Base-by-base conservation (phyloP, 1,139 yeast genomes). In the Suhomyces bokatorum region DNA sequence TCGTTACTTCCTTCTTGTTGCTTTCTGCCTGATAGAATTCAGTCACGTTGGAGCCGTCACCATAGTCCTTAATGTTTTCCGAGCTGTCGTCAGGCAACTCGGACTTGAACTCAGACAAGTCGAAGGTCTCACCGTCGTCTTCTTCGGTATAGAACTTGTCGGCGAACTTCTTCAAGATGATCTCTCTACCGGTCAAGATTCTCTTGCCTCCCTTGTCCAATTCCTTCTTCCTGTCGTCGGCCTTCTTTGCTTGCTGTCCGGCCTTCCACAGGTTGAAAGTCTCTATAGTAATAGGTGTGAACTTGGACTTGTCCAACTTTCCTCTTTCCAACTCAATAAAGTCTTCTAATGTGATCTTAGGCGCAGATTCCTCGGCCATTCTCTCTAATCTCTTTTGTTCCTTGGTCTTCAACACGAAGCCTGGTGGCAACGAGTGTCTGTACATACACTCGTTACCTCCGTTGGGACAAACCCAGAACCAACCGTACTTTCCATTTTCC, bases 381-480 rank as follows among this genome's bases (percentile, higher is more conserved):
- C 84, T 85, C 67, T 93, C 99, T 60, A 90, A 70, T 61, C 91
- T 80, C 76, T 87, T 85, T 66, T 95, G 97, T 65, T 93, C 99
- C 69, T 90, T 91, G 38, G 99, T 93, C 76, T 93, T 95, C 69
- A 95, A 80, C 44, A 89, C 95, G 66, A 90, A 95, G 1, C 99
- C 99, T 37, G 95, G 90, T 35, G 99, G 99, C 58, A 95, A 77
- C n/a, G 98, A 86, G 68, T 95, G 99, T 66, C 80, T 83, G 73
- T 95, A 95, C 74, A 86, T 93, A 80, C 99, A 95, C 46, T 81
- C 85, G 55, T 85, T 83, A 52, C 97, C 97, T 34, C 93, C 93
- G 57, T 88, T 88, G 31, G 99, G 99, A 73, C 99, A 93, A 28
- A 80, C 79, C 99, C 99, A 93, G 69, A 93, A 91, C 99, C 99